Evolutionary conservation across 306 rosid genomes (phyloP).

Genomic region (Lithocarpus polystachyus): DNA sequence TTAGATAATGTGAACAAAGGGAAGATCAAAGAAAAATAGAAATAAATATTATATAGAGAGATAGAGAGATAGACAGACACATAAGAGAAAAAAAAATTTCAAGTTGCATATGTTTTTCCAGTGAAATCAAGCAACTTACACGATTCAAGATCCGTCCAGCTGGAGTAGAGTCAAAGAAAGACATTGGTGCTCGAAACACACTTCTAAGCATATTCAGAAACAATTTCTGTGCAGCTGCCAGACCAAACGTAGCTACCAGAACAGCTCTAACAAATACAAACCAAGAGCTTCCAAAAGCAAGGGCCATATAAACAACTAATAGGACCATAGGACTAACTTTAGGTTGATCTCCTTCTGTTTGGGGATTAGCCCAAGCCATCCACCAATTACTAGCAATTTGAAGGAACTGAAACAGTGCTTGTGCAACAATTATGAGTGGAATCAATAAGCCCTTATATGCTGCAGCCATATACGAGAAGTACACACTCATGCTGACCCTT

Average conservation of each 20-base stretch:
- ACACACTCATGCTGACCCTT: slow-evolving; percentile 98
- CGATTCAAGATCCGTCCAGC: slow-evolving; percentile 96
- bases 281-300: slow-evolving; percentile 95
- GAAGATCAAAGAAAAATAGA: background rate
- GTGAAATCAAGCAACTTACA: slow-evolving; percentile 42
- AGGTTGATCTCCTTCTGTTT: slow-evolving; percentile 85
- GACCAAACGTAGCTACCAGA: slow-evolving; percentile 92
- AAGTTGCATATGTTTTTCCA: background rate
- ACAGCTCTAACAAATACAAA: slow-evolving; percentile 80
- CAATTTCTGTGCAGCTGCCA: slow-evolving; percentile 80
- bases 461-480: slow-evolving; percentile 96
- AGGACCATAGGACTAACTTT: slow-evolving; percentile 79
- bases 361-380: slow-evolving; percentile 99
- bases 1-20: slow-evolving; percentile 24
- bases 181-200: slow-evolving; percentile 86
- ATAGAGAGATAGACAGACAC: background rate
- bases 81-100: background rate
- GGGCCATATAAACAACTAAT: slow-evolving; percentile 89
- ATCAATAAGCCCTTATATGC: slow-evolving; percentile 88
- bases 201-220: slow-evolving; percentile 84
- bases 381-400: slow-evolving; percentile 99
- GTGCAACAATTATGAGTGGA: slow-evolving; percentile 87
- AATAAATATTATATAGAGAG: background rate
- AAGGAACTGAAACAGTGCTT: slow-evolving; percentile 89
- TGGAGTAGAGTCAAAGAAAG: slow-evolving; percentile 96